Percentiles rank a stretch among this genome's conserved stretches.
phyloP scores from a whole-genome alignment of 2,329 filamentous ascomycete species.

The Clonostachys sp. region DNA sequence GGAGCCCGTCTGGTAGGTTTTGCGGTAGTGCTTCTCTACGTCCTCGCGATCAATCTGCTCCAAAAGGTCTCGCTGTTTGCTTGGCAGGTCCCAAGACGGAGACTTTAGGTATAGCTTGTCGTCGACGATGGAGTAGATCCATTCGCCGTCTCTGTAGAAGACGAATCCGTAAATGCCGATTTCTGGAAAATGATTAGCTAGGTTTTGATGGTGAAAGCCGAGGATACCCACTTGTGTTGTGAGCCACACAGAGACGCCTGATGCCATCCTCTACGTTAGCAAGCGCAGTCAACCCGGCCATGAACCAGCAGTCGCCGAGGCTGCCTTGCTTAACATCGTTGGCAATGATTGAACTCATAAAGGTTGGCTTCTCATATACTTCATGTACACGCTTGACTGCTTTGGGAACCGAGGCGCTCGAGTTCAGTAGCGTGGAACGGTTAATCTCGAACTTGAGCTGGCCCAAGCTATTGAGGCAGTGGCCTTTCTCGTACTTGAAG shows the following conservation, averaged over 20 bases:
- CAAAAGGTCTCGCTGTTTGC: conserved; percentile 68
- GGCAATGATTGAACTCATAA: conserved; percentile 60
- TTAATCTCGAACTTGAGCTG: conserved; percentile 46
- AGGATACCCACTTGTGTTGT: conserved; percentile 50
- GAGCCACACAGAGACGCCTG: conserved; percentile 69
- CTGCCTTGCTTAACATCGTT: conserved; percentile 75
- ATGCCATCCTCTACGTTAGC: conserved; percentile 69
- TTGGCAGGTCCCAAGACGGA: conserved; percentile 75
- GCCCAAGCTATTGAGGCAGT: conserved; percentile 50
- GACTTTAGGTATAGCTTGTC: conserved; percentile 85
- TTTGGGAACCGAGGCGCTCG: conserved; percentile 54
- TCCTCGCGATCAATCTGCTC: conserved; percentile 72
- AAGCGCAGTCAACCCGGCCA: conserved; percentile 73
- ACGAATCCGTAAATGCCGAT: conserved; percentile 89
- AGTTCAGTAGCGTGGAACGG: conserved; percentile 35
- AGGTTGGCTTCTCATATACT: conserved; percentile 70
- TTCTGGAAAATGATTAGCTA: conserved; percentile 13
- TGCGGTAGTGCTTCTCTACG: conserved; percentile 66
- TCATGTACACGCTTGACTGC: conserved; percentile 73
- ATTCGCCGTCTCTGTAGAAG: conserved; percentile 83
- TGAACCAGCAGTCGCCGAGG: conserved; percentile 79
- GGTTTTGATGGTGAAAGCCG: neutral
- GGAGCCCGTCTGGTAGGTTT: conserved; percentile 69
- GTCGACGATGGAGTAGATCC: conserved; percentile 88
- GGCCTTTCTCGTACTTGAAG: conserved; percentile 58